Percentiles rank a stretch among this genome's conserved stretches.
phyloP scores from a whole-genome alignment of 2,329 filamentous ascomycete species.

The Aspergillus sclerotialis region DNA sequence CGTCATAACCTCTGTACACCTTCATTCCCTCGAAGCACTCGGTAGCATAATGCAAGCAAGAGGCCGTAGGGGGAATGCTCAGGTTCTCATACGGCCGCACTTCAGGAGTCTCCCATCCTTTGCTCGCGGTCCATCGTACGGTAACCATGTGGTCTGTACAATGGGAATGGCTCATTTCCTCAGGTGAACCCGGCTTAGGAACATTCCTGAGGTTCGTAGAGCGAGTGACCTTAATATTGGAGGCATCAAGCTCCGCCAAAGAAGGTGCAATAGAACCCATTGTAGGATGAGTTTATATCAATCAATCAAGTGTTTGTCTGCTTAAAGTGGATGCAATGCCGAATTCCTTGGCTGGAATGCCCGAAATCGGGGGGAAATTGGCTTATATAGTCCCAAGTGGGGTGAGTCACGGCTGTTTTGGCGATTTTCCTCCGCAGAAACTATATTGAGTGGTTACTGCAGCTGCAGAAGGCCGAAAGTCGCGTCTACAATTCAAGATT shows the following conservation, averaged over 20 bases:
- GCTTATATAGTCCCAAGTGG: no score
- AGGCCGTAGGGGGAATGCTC: slow-evolving; percentile 71
- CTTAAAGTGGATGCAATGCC: no score
- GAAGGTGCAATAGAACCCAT: slow-evolving; percentile 26
- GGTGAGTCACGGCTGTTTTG: no score
- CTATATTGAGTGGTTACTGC: no score
- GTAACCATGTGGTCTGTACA: slow-evolving; percentile 87
- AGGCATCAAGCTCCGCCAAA: slow-evolving; percentile 32
- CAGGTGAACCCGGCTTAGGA: slow-evolving; percentile 31
- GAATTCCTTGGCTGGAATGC: no score
- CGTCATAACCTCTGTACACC: slow-evolving; percentile 61
- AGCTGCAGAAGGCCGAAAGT: no score
- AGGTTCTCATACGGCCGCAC: slow-evolving; percentile 72
- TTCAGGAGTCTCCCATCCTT: slow-evolving; percentile 67
- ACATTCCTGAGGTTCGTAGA: slow-evolving; percentile 29
- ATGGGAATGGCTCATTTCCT: slow-evolving; percentile 32
- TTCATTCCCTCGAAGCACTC: slow-evolving; percentile 89
- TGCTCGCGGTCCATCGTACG: slow-evolving; percentile 56
- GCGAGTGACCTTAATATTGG: slow-evolving; percentile 31
- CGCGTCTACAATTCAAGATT: no score
- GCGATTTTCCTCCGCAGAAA: no score
- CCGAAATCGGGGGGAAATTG: no score
- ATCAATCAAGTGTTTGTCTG: no score
- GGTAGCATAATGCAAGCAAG: slow-evolving; percentile 79
- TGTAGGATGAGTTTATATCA: slow-evolving; percentile 2